These are phyloP conservation scores for Amanita exitialis DNA, from an alignment of 768 basidiomycete genomes.

Conservation along the genomic window DNA sequence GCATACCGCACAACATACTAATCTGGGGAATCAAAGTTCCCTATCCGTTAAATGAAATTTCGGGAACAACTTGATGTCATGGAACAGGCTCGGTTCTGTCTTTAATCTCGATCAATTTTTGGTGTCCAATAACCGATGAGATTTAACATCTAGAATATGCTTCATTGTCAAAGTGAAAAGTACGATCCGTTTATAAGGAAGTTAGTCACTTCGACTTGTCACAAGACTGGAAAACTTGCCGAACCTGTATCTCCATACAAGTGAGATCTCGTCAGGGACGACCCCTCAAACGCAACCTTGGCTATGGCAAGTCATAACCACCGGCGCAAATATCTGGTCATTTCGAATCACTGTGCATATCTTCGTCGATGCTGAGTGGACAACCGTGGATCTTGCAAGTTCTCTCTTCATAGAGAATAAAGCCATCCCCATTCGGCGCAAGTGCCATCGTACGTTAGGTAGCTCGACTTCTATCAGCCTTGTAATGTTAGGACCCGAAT, in stretches of 20 bases:
- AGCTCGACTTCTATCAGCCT: conserved; percentile 35
- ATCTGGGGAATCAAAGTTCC: too few species aligned
- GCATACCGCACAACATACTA: too few species aligned
- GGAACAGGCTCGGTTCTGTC: too few species aligned
- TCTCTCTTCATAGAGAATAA: background rate
- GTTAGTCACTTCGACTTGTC: too few species aligned
- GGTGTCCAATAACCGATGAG: too few species aligned
- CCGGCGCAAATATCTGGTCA: background rate
- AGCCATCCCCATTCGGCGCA: conserved; percentile 2
- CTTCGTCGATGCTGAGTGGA: background rate
- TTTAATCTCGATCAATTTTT: too few species aligned
- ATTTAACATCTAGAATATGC: too few species aligned
- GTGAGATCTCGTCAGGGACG: background rate
- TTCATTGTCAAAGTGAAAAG: too few species aligned
- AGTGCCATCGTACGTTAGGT: conserved; percentile 31
- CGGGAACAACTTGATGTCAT: too few species aligned
- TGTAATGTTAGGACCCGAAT: conserved; percentile 40
- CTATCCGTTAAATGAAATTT: too few species aligned
- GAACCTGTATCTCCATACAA: background rate
- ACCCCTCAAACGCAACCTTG: background rate
- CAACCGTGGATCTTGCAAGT: background rate
- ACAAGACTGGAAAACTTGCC: background rate
- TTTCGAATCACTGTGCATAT: background rate
- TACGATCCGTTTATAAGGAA: background rate
- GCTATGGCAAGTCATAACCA: background rate